Percentiles rank a stretch among this genome's conserved stretches.
Conservation (phyloP, 805 yeast species). For the Cyberlindnera veronae region DNA sequence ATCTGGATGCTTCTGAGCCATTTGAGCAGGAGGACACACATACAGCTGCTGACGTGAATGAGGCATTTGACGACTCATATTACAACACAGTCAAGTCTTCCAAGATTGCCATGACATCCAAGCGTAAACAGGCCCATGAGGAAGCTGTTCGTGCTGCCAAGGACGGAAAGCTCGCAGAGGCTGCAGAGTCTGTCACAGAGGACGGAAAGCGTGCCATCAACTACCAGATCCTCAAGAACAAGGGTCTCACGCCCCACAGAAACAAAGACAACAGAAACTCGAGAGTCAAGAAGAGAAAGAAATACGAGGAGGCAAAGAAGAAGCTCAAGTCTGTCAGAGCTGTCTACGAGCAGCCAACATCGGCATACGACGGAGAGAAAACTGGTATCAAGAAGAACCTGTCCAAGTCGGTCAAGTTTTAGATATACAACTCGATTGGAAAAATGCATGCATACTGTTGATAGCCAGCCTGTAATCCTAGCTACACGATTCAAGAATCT, state of each 20-base stretch:
- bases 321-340: constrained; percentile 86
- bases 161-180: constrained; percentile 77
- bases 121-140: constrained; percentile 61
- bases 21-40: constrained; percentile 45
- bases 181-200: constrained; percentile 57
- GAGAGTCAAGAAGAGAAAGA: constrained; percentile 97
- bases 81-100: constrained; percentile 51
- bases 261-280: constrained; percentile 93
- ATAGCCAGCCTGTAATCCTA: no score
- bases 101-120: constrained; percentile 45
- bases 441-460: no score
- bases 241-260: constrained; percentile 90
- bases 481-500: constrained; percentile 1
- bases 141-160: constrained; percentile 75
- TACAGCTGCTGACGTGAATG: constrained; percentile 38
- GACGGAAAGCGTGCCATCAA: constrained; percentile 93
- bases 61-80: constrained; percentile 50
- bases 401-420: constrained; percentile 81
- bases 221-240: constrained; percentile 92
- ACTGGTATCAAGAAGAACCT: constrained; percentile 97
- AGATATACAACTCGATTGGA: no score
- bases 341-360: constrained; percentile 71
- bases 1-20: constrained; percentile 47
- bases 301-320: constrained; percentile 92
- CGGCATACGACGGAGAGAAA: constrained; percentile 89